phyloP scores from a whole-genome alignment of 2,329 filamentous ascomycete genomes.

The Metarhizium humberi region DNA sequence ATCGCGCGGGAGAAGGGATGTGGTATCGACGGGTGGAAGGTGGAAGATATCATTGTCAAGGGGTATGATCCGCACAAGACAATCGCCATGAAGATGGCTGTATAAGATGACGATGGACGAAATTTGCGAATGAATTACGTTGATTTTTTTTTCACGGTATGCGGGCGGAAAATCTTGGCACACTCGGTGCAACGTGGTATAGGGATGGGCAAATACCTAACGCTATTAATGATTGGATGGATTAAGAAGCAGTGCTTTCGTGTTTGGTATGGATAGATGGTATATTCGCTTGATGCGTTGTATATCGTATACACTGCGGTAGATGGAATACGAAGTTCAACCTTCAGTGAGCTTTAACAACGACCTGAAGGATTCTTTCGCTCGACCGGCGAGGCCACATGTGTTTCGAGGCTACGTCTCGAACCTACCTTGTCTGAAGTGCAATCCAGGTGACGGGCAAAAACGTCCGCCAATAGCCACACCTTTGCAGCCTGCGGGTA shows the following conservation, averaged over 20 bases:
- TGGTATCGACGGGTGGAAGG: slow-evolving; percentile 82
- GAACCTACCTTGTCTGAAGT: no score
- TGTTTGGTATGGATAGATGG: not conserved
- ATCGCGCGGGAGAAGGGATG: slow-evolving; percentile 60
- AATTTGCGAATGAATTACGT: not conserved
- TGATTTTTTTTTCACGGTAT: not conserved
- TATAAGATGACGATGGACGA: slow-evolving; percentile 32
- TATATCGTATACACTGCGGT: not conserved
- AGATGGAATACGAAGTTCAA: not conserved
- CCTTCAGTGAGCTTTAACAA: not conserved
- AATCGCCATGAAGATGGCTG: slow-evolving; percentile 99
- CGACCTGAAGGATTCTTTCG: no score
- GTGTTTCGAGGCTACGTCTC: no score
- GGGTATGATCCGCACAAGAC: slow-evolving; percentile 86
- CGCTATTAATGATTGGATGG: not conserved
- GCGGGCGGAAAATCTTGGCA: not conserved
- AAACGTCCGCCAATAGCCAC: no score
- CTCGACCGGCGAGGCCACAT: no score
- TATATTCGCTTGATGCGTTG: not conserved
- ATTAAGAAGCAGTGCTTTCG: not conserved
- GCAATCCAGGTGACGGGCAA: no score
- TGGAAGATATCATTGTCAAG: slow-evolving; percentile 78
- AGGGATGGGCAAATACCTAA: not conserved
- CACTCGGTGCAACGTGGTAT: not conserved
- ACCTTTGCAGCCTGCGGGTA: no score